Conservation (phyloP, 2,329 filamentous ascomycete species). For the Byssoonygena ceratinophila region DNA sequence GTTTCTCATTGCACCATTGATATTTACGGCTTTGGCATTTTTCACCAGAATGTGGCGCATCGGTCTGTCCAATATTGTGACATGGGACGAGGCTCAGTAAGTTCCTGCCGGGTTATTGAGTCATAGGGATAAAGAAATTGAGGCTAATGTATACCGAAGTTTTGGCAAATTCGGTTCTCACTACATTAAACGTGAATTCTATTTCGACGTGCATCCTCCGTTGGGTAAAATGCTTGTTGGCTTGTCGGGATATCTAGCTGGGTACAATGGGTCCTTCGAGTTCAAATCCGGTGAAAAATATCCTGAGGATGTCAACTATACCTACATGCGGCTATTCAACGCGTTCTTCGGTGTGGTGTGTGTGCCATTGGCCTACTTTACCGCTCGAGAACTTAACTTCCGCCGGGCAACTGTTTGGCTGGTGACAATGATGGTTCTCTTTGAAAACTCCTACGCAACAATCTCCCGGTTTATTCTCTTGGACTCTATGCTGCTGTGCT, state of each 20-base stretch:
- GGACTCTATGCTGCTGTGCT: constrained; percentile 97
- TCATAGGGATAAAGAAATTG: no score
- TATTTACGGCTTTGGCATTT: constrained; percentile 53
- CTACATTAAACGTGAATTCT: constrained; percentile 98
- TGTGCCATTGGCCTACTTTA: constrained; percentile 89
- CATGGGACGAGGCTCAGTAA: constrained; percentile 68
- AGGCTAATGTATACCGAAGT: constrained; percentile 21
- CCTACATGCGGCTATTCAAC: constrained; percentile 98
- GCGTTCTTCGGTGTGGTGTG: constrained; percentile 86
- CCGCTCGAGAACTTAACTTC: constrained; percentile 80
- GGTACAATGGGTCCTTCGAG: constrained; percentile 98
- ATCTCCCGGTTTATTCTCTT: constrained; percentile 97
- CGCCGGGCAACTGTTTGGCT: constrained; percentile 84
- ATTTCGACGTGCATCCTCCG: constrained; percentile 94
- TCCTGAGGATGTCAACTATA: constrained; percentile 86
- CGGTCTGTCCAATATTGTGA: constrained; percentile 59
- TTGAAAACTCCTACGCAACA: constrained; percentile 98
- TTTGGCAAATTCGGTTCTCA: constrained; percentile 87
- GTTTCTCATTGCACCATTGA: constrained; percentile 51
- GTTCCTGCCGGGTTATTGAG: constrained; percentile 19
- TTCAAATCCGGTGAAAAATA: constrained; percentile 98
- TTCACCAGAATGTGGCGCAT: constrained; percentile 60
- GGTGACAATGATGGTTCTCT: constrained; percentile 90
- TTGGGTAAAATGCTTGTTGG: constrained; percentile 98
- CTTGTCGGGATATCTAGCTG: constrained; percentile 86